These are phyloP conservation scores for Daldinia loculata DNA, from an alignment of 495 filamentous ascomycete species.

Conservation along the genomic window DNA sequence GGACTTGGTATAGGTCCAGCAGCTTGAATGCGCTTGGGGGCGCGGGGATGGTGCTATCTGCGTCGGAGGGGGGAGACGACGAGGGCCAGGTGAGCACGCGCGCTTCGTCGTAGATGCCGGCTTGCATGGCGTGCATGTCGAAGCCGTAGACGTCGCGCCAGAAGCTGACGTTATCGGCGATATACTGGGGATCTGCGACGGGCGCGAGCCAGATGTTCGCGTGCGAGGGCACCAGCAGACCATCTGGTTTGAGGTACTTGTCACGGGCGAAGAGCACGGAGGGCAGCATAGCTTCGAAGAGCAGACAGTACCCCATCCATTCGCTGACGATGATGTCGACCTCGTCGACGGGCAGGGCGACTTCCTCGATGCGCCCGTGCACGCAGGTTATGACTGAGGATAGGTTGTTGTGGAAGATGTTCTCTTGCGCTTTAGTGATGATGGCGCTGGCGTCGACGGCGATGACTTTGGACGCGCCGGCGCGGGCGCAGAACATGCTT, in stretches of 20 bases:
- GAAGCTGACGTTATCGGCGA: conserved; percentile 89
- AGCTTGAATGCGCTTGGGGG: conserved; percentile 73
- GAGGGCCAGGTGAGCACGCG: conserved; percentile 63
- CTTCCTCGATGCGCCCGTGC: conserved; percentile 97
- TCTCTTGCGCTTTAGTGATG: conserved; percentile 92
- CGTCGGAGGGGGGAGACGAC: not conserved
- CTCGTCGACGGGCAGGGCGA: conserved; percentile 81
- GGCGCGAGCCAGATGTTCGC: conserved; percentile 89
- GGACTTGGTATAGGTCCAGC: conserved; percentile 84
- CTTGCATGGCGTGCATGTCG: conserved; percentile 89
- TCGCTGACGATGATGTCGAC: conserved; percentile 99
- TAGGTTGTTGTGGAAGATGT: conserved; percentile 87
- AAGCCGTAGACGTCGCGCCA: conserved; percentile 99
- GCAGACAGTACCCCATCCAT: conserved; percentile 99
- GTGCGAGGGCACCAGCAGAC: conserved; percentile 91
- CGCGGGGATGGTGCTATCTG: conserved; percentile 74
- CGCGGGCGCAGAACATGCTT: conserved; percentile 92
- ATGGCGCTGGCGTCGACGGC: conserved; percentile 98
- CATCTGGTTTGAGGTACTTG: conserved; percentile 82
- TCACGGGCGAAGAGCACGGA: conserved; percentile 95
- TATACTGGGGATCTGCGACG: conserved; percentile 86
- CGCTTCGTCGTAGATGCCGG: conserved; percentile 82
- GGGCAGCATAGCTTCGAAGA: conserved; percentile 98
- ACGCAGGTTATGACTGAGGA: conserved; percentile 85
- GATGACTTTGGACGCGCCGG: conserved; percentile 92